Conservation (phyloP, 1,284 basidiomycete genomes). For the Boletellus sp. region DNA sequence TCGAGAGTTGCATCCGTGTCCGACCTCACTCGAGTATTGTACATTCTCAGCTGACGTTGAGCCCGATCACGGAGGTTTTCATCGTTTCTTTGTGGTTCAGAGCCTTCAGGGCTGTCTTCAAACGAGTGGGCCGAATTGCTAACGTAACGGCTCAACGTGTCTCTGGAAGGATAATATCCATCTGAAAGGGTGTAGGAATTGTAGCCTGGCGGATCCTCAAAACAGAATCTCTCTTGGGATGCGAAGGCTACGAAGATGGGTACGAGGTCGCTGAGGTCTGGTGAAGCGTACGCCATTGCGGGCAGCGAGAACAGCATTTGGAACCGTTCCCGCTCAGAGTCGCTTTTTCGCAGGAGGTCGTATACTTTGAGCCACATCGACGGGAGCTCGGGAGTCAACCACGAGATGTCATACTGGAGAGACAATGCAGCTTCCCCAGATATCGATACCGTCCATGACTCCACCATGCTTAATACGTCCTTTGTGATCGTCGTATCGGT, state of each 20-base stretch:
- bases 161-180: background rate
- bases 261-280: conserved; percentile 15
- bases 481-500: no score
- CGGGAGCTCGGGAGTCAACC: conserved; percentile 16
- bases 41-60: background rate
- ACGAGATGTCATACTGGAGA: conserved; percentile 16
- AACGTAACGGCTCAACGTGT: background rate
- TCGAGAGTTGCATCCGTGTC: background rate
- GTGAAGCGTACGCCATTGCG: conserved; percentile 27
- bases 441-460: background rate
- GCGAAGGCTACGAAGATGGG: conserved; percentile 3
- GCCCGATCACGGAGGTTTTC: background rate
- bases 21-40: background rate
- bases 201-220: background rate
- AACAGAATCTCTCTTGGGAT: background rate
- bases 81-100: background rate
- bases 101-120: background rate
- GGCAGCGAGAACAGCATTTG: conserved; percentile 32
- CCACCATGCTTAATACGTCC: background rate
- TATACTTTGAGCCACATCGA: conserved; percentile 32
- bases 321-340: conserved; percentile 13
- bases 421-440: background rate
- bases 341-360: conserved; percentile 21
- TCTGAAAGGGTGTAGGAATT: background rate
- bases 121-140: background rate